These are phyloP conservation scores for Knufia petricola DNA, from an alignment of 2,329 filamentous ascomycete species.

Conservation along the genomic window DNA sequence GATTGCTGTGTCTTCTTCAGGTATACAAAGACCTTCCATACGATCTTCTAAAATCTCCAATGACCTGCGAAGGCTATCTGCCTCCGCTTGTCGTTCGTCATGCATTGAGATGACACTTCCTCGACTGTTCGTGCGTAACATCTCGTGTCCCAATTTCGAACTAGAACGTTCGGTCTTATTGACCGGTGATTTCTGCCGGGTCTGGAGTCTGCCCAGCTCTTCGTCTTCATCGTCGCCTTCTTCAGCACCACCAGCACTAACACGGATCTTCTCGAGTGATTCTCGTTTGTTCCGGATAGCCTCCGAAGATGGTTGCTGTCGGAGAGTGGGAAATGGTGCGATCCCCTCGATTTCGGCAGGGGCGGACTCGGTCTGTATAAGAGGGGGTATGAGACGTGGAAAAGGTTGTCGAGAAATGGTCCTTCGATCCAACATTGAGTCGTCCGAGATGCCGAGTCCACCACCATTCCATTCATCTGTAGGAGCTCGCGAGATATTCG, in stretches of 20 bases:
- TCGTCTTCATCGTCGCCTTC: slow-evolving; percentile 94
- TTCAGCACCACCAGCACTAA: slow-evolving; percentile 58
- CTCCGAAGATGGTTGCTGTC: slow-evolving; percentile 61
- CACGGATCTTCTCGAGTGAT: slow-evolving; percentile 56
- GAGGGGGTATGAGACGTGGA: slow-evolving; percentile 47
- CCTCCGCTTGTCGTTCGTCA: slow-evolving; percentile 32
- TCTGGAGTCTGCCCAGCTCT: slow-evolving; percentile 57
- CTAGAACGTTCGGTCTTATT: slow-evolving; percentile 53
- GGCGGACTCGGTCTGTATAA: slow-evolving; percentile 55
- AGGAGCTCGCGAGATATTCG: slow-evolving; percentile 63
- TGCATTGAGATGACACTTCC: slow-evolving; percentile 57
- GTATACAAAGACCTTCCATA: slow-evolving; percentile 24
- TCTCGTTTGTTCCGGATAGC: slow-evolving; percentile 66
- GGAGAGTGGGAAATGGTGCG: slow-evolving; percentile 34
- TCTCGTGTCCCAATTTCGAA: slow-evolving; percentile 88
- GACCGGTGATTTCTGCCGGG: slow-evolving; percentile 42
- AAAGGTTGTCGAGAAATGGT: slow-evolving; percentile 35
- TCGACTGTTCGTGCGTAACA: slow-evolving; percentile 94
- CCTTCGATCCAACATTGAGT: slow-evolving; percentile 37
- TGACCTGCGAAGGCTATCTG: slow-evolving; percentile 19
- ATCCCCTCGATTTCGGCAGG: slow-evolving; percentile 15
- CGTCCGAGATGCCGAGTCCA: slow-evolving; percentile 68
- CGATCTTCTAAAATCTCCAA: slow-evolving; percentile 27
- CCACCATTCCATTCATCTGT: slow-evolving; percentile 68
- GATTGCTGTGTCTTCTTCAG: slow-evolving; percentile 15